Evolutionary conservation across 2,329 filamentous ascomycete species (phyloP).

Genomic region (Venturia pyrina): DNA sequence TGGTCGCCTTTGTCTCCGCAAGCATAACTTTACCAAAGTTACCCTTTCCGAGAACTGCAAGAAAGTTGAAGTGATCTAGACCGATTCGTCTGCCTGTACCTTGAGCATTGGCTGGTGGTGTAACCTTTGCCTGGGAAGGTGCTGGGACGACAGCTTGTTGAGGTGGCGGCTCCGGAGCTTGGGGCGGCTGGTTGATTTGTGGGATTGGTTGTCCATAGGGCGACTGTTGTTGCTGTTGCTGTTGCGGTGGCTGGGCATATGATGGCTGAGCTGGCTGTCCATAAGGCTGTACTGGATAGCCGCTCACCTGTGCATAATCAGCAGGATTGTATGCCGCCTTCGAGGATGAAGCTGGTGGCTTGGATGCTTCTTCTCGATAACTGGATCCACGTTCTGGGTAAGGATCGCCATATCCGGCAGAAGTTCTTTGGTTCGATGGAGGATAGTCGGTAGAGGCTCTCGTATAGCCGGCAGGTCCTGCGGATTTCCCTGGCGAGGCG

Average conservation of each 20-base stretch:
- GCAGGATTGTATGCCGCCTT: conserved; percentile 60
- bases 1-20: conserved; percentile 87
- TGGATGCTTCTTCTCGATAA: neutral
- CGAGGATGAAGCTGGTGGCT: conserved; percentile 27
- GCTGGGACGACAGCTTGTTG: conserved; percentile 35
- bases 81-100: conserved; percentile 80
- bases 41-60: conserved; percentile 94
- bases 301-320: conserved; percentile 50
- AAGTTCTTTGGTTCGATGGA: conserved; percentile 13
- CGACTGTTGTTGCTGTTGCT: conserved; percentile 7
- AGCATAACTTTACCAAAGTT: conserved; percentile 99
- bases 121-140: conserved; percentile 39
- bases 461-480: conserved; percentile 25
- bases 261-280: conserved; percentile 7
- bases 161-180: conserved; percentile 31
- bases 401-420: conserved; percentile 9
- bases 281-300: conserved; percentile 6
- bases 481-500: conserved; percentile 1
- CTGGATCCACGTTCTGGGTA: conserved; percentile 9
- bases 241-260: conserved; percentile 1
- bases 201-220: conserved; percentile 20
- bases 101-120: conserved; percentile 50
- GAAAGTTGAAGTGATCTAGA: conserved; percentile 97
- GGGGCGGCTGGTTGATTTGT: conserved; percentile 38
- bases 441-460: conserved; percentile 35